Evolutionary conservation across 257 asterid species (phyloP), one percentile per base, ranked within the genome.

Genomic region (Gentiana straminea): DNA sequence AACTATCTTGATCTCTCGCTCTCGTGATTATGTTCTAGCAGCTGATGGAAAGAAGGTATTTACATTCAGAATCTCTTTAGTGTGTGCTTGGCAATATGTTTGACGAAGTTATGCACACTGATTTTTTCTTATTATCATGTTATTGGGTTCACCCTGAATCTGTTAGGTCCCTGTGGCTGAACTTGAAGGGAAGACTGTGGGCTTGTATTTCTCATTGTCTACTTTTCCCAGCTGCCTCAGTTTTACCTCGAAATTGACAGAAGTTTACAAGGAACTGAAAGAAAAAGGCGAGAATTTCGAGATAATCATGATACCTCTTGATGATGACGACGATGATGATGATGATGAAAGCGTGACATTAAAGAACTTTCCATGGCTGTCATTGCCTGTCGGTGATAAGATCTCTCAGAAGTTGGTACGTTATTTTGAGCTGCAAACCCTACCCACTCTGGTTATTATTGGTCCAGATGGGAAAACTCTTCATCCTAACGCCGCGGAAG

Each of bases 381-480:
- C 94, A 1, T 70, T 91, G 77, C 98, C 98, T 1, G 9, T 84
- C 12, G 75, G 75, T 53, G 96, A 91, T 70, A 76, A 61, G 59
- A 64, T 13, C 33, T 68, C 80, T 15, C 51, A 57, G 53, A 91
- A 91, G 77, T 73, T 91, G 52, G 68, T 65, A 15, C 70, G 75
- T 6, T 84, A 87, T 63, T 87, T 91, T 60, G 90, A 81, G 73
- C 79, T 91, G 52, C 49, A 52, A 32, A 52, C 69, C 58, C 73
- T 83, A 66, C 95, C 95, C 4, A 77, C 94, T 41, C 62, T 87
- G 53, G 90, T 81, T 54, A 73, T 79, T 45, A 79, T 91, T 47
- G 98, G 98, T 46, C 82, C 91, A 3, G 81, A 91, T 24, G 98
- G 96, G 70, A 87, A 91, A 69, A 91, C 96, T 2, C 80, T 82